Evolutionary conservation across 495 filamentous ascomycete genomes (phyloP).

Genomic region (Haplographium delicatum): DNA sequence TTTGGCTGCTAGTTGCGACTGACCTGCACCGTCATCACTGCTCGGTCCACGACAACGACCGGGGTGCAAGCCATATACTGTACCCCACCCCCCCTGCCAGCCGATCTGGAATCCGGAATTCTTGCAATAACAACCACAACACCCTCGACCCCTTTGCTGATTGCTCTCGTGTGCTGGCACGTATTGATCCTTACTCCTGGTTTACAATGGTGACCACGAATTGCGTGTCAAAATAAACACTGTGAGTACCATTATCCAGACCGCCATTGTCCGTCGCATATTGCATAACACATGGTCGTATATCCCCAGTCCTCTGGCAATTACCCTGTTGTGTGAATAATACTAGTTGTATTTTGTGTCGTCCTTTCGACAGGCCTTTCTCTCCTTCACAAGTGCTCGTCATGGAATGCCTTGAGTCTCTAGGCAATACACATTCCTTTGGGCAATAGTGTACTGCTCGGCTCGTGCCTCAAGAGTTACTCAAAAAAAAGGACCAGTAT

Average conservation of each 20-base stretch:
- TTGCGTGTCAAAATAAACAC: not conserved
- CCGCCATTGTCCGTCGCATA: not conserved
- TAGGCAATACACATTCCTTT: too few species aligned
- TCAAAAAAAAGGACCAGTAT: too few species aligned
- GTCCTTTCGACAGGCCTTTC: too few species aligned
- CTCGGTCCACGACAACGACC: not conserved
- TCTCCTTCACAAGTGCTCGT: too few species aligned
- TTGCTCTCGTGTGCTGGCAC: slow-evolving; percentile 14
- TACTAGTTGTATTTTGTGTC: too few species aligned
- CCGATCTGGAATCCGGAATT: not conserved
- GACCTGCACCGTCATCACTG: not conserved
- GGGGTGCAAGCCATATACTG: too few species aligned
- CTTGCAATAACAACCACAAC: not conserved
- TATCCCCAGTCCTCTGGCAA: slow-evolving; percentile 8
- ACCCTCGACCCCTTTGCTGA: not conserved
- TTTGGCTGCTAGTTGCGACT: too few species aligned
- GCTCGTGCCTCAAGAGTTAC: too few species aligned
- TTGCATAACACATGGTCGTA: not conserved
- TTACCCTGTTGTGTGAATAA: slow-evolving; percentile 9
- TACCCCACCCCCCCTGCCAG: not conserved
- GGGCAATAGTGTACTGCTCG: too few species aligned
- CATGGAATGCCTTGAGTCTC: too few species aligned
- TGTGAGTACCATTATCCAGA: slow-evolving; percentile 8
- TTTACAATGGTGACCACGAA: not conserved
- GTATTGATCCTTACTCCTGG: not conserved